Percentiles rank a stretch among this genome's conserved stretches.
Conservation (phyloP, 2,329 filamentous ascomycete species). For the Atkinsonella hypoxylon region DNA sequence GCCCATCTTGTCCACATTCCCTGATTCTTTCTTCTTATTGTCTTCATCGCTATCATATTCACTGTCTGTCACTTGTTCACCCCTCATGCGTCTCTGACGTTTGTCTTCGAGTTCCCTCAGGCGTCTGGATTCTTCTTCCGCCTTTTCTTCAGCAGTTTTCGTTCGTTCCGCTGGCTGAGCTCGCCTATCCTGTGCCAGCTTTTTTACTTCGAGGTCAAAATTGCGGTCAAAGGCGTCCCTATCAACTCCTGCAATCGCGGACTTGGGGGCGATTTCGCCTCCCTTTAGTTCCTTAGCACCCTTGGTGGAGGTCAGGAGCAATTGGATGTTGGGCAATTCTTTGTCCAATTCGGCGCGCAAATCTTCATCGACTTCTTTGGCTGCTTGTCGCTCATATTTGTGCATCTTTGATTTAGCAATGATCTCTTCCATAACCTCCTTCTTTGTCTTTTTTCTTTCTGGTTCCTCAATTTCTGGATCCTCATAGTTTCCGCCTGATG, state of each 20-base stretch:
- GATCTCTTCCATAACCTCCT: constrained; percentile 95
- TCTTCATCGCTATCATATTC: constrained; percentile 40
- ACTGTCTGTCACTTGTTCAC: constrained; percentile 58
- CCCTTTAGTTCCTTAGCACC: constrained; percentile 25
- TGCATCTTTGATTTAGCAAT: constrained; percentile 94
- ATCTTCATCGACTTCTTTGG: constrained; percentile 89
- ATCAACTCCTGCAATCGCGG: constrained; percentile 40
- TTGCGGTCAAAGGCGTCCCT: constrained; percentile 66
- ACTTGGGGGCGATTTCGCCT: constrained; percentile 12
- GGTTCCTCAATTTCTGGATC: constrained; percentile 44
- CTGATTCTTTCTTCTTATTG: constrained; percentile 23
- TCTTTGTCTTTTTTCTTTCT: constrained; percentile 84
- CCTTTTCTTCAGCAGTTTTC: constrained; percentile 81
- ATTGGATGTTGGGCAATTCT: constrained; percentile 64
- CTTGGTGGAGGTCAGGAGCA: constrained; percentile 47
- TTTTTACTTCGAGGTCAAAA: constrained; percentile 74
- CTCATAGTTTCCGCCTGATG: constrained; percentile 32
- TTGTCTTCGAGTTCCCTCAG: constrained; percentile 75
- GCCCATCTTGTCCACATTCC: constrained; percentile 23
- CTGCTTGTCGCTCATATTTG: constrained; percentile 87
- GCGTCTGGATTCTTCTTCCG: constrained; percentile 62
- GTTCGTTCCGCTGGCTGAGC: constrained; percentile 78
- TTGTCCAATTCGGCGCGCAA: constrained; percentile 74
- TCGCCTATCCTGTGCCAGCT: constrained; percentile 73
- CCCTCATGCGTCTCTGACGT: constrained; percentile 75